Conservation (phyloP, 768 basidiomycete genomes). For the Podaxis sp. region DNA sequence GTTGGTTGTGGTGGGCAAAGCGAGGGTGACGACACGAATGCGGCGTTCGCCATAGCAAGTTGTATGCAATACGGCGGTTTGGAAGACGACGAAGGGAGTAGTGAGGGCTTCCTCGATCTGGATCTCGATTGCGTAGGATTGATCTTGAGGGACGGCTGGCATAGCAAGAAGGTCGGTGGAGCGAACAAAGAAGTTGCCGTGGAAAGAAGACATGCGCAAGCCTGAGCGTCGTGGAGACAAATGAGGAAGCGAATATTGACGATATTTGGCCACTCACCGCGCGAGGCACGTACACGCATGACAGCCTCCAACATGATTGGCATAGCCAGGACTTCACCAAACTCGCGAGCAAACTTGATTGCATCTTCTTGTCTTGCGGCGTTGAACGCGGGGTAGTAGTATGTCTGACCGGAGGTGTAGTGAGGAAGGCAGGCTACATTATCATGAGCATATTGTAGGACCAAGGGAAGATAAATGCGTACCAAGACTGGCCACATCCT, state of each 20-base stretch:
- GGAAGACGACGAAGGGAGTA: constrained; percentile 88
- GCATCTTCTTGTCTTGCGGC: constrained; percentile 93
- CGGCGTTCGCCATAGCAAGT: constrained; percentile 91
- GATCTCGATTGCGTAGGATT: constrained; percentile 93
- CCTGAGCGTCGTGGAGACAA: constrained; percentile 38
- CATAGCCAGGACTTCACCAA: constrained; percentile 88
- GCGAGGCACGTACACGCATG: constrained; percentile 96
- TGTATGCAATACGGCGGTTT: constrained; percentile 93
- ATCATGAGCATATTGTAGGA: not conserved
- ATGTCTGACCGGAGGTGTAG: constrained; percentile 97
- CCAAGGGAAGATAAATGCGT: constrained; percentile 17
- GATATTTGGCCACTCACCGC: constrained; percentile 49
- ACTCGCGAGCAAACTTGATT: constrained; percentile 97
- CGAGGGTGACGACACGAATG: constrained; percentile 86
- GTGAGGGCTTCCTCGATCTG: constrained; percentile 95
- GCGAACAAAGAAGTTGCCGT: constrained; percentile 98
- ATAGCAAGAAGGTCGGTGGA: constrained; percentile 95
- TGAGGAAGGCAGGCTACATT: constrained; percentile 56
- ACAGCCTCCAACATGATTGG: constrained; percentile 97
- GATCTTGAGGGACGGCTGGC: constrained; percentile 95
- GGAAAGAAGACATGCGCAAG: constrained; percentile 94
- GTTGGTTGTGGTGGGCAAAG: constrained; percentile 84
- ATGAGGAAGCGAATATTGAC: not conserved
- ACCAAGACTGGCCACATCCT: constrained; percentile 94
- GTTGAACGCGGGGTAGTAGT: constrained; percentile 98